Percentiles rank a stretch among this genome's conserved stretches.
Conservation (phyloP, 495 filamentous ascomycete species). For the Lasiosphaeriaceae sp. region DNA sequence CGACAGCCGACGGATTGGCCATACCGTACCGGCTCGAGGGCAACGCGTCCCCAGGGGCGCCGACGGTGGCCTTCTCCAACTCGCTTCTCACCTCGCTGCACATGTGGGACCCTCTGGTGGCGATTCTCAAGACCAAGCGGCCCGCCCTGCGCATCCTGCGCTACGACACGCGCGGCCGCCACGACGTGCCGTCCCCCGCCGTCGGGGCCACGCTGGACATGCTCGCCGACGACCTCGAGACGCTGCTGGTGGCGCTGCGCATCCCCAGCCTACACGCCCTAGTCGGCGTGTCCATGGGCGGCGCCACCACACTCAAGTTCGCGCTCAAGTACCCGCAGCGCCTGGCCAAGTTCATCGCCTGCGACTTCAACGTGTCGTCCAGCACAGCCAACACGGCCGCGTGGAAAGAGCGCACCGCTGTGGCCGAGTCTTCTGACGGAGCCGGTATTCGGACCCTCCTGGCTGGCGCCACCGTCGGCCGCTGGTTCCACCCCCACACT, state of each 20-base stretch:
- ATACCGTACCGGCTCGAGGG: conserved; percentile 76
- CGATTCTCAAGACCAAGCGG: conserved; percentile 52
- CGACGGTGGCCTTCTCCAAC: conserved; percentile 69
- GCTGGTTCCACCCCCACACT: conserved; percentile 69
- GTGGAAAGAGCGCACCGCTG: conserved; percentile 69
- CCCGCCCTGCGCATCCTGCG: conserved; percentile 66
- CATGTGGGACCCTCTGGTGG: conserved; percentile 75
- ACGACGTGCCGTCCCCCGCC: conserved; percentile 43
- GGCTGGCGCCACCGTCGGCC: conserved; percentile 61
- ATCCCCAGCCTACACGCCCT: conserved; percentile 57
- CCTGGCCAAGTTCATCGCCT: conserved; percentile 61
- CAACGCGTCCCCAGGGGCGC: conserved; percentile 57
- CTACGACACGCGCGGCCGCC: conserved; percentile 65
- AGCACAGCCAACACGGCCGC: conserved; percentile 66
- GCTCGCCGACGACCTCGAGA: conserved; percentile 60
- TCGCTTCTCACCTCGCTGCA: conserved; percentile 65
- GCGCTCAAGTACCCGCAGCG: conserved; percentile 60
- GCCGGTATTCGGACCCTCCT: conserved; percentile 49
- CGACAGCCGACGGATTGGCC: conserved; percentile 62
- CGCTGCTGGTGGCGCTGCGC: conserved; percentile 55
- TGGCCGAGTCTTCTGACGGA: conserved; percentile 54
- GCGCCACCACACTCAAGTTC: conserved; percentile 67
- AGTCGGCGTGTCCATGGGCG: conserved; percentile 74
- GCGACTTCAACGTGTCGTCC: conserved; percentile 69
- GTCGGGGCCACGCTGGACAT: conserved; percentile 53